Evolutionary conservation across 139 green algal species (phyloP).

Genomic region (Chlamydomonas schloesseri): DNA sequence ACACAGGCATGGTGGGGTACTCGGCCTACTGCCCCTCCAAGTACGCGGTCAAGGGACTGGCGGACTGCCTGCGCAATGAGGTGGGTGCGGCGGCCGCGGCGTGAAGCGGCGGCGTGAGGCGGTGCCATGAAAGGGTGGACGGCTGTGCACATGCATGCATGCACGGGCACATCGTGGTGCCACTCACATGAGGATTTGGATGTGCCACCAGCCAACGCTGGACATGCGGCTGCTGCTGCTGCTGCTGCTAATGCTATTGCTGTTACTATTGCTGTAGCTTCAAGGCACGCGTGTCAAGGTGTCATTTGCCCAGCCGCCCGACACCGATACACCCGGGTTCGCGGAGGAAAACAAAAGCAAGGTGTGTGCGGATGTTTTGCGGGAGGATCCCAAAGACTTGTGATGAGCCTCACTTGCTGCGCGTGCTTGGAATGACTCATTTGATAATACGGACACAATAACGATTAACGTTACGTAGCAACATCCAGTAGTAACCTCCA

Average conservation of each 20-base stretch:
- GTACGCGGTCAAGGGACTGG: constrained; percentile 85
- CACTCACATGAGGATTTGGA: background rate
- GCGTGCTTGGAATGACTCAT: too few species aligned
- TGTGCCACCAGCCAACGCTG: background rate
- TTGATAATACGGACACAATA: too few species aligned
- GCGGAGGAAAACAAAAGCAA: constrained; percentile 77
- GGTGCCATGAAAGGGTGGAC: too few species aligned
- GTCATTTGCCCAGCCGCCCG: constrained; percentile 82
- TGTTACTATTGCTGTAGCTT: too few species aligned
- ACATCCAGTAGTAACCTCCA: too few species aligned
- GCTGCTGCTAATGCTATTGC: too few species aligned
- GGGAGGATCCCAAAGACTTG: too few species aligned
- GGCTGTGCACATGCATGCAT: too few species aligned
- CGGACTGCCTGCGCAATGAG: constrained; percentile 88
- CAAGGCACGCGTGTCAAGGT: constrained; percentile 75
- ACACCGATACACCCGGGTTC: constrained; percentile 89
- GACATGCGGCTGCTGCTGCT: background rate
- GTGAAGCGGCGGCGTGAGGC: background rate
- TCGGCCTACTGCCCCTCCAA: constrained; percentile 84
- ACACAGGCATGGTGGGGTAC: constrained; percentile 76
- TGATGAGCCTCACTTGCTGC: too few species aligned
- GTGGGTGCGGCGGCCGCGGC: constrained; percentile 44
- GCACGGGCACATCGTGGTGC: too few species aligned
- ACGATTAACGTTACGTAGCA: too few species aligned
- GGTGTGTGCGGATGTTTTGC: constrained; percentile 43